Evolutionary conservation across 2,329 filamentous ascomycete genomes (phyloP), one percentile per base, ranked within the genome.

Genomic region (Rutstroemia sp.): DNA sequence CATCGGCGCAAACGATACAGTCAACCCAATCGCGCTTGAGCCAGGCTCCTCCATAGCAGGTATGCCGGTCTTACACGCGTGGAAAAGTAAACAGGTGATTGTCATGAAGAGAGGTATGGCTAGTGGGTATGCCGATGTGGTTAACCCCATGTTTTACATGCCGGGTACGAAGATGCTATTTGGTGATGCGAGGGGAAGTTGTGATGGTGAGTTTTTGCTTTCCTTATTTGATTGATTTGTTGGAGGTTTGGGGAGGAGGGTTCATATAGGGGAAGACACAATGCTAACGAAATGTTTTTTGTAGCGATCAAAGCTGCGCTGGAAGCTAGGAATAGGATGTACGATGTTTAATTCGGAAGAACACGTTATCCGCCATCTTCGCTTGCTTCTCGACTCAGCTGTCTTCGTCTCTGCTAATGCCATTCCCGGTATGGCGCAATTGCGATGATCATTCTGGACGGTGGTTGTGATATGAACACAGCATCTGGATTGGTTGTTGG

Each of bases 101-200:
- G 87, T 96, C 10, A 95, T 96, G 91, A 96, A 96, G 80, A 78
- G 91, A 58, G 86, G 90, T 51, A 86, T 95, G 86, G 86, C 87
- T 5, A 92, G 87, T 69, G 90, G 90, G 60, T 95, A 95, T 71
- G 89, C 91, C 19, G 90, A 96, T 72, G 89, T 96, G 9, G 88
- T 87, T 10, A 96, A 96, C 68, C 90, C 91, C 1, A 92, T 96
- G 89, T 94, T 95, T 72, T 94, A 86, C 72, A 92, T 92, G 87
- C 86, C 88, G 3, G 87, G 87, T 51, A 91, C 90, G 2, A 88
- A 87, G 74, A 96, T 95, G 91, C 71, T 96, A 57, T 95, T 96
- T 73, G 90, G 91, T 25, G 91, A 96, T 73, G 91, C 91, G 19
- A 92, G 89, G 74, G 80, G 82, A 58, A 88, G 86, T 58, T 92